A percentile compares a stretch with the other conserved stretches of the same genome.
Evolutionary conservation across 176 grass and related monocot species (phyloP).

Genomic region (Urochloa ruziziensis): DNA sequence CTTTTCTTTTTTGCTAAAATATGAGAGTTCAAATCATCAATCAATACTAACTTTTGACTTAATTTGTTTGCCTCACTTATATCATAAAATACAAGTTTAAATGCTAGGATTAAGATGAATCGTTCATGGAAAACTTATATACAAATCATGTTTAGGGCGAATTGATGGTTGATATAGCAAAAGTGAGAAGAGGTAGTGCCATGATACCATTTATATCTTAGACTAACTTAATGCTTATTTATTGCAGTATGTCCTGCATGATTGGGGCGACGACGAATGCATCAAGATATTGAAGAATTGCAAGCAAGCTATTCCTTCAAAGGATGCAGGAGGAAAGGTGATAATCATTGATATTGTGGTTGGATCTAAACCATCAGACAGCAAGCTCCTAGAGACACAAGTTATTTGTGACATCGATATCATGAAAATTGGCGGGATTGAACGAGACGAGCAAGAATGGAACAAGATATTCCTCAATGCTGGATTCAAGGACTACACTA

Average conservation of each 20-base stretch:
- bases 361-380: not conserved
- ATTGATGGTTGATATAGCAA: too few species aligned
- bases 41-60: too few species aligned
- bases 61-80: too few species aligned
- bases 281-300: not conserved
- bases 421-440: slow-evolving; percentile 25
- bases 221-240: not conserved
- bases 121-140: too few species aligned
- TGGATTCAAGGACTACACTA: slow-evolving; percentile 33
- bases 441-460: not conserved
- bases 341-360: not conserved
- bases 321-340: not conserved
- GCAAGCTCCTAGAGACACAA: slow-evolving; percentile 27
- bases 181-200: too few species aligned
- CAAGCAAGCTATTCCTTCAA: not conserved
- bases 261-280: not conserved
- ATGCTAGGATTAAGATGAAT: too few species aligned
- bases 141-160: too few species aligned
- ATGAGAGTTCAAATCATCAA: too few species aligned
- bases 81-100: too few species aligned
- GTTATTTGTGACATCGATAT: slow-evolving; percentile 29
- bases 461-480: not conserved
- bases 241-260: not conserved
- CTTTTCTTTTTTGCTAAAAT: too few species aligned
- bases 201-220: too few species aligned